Percentiles rank a stretch among this genome's conserved stretches.
Conservation (phyloP, 768 basidiomycete genomes). For the Mycena vitilis region DNA sequence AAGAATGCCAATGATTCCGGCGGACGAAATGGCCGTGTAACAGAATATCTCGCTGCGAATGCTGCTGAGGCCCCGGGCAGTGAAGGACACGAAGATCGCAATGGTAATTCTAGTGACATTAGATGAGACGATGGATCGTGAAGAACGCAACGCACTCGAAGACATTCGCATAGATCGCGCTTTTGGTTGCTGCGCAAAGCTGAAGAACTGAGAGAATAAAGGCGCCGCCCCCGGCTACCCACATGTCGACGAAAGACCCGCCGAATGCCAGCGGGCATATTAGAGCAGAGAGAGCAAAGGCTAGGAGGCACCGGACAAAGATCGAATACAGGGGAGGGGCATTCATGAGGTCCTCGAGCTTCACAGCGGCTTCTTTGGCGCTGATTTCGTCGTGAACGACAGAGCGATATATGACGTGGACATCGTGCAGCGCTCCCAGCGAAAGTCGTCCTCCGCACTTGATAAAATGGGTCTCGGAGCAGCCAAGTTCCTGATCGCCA, state of each 20-base stretch:
- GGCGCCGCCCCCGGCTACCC: conserved; percentile 78
- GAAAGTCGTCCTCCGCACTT: conserved; percentile 82
- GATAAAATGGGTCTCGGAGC: conserved; percentile 90
- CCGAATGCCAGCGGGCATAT: conserved; percentile 91
- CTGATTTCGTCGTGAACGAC: conserved; percentile 95
- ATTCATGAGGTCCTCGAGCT: conserved; percentile 71
- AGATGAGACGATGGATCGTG: conserved; percentile 27
- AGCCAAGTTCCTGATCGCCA: conserved; percentile 89
- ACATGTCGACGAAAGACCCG: conserved; percentile 87
- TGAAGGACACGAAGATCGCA: conserved; percentile 84
- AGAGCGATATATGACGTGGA: conserved; percentile 85
- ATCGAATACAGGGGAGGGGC: conserved; percentile 74
- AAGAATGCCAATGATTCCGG: conserved; percentile 88
- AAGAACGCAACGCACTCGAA: conserved; percentile 76
- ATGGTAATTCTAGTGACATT: conserved; percentile 74
- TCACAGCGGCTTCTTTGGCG: conserved; percentile 77
- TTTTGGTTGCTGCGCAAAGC: conserved; percentile 78
- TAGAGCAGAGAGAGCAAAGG: conserved; percentile 77
- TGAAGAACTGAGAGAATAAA: conserved; percentile 78
- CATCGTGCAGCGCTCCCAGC: conserved; percentile 85
- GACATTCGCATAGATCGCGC: conserved; percentile 87
- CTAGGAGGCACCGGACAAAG: conserved; percentile 71
- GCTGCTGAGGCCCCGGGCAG: conserved; percentile 84
- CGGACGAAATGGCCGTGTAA: conserved; percentile 91
- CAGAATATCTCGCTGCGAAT: conserved; percentile 85